Percentiles rank a stretch among this genome's conserved stretches.
These are phyloP conservation scores for Cyclotella sp. DNA, from an alignment of 108 stramenopile species.

Conservation along the genomic window DNA sequence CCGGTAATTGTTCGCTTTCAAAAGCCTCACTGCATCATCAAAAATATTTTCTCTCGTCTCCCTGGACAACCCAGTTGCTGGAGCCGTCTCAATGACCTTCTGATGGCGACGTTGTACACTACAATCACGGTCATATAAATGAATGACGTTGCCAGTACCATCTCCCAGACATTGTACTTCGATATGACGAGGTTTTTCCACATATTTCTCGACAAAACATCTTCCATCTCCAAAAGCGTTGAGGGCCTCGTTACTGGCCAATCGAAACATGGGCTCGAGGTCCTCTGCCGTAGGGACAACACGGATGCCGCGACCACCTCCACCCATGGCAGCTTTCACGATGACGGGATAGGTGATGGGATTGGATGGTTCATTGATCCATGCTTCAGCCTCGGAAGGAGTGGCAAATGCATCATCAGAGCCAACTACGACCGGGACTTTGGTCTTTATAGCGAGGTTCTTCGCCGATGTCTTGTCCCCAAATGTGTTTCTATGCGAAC, in stretches of 20 bases:
- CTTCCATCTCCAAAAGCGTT: constrained; percentile 95
- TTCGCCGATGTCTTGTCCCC: constrained; percentile 96
- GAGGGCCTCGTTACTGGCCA: constrained; percentile 84
- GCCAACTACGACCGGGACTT: constrained; percentile 94
- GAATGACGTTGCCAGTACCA: constrained; percentile 90
- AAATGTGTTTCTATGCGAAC: constrained; percentile 51
- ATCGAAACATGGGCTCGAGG: constrained; percentile 69
- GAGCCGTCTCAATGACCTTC: constrained; percentile 96
- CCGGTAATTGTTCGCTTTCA: constrained; percentile 78
- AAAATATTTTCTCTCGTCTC: constrained; percentile 78
- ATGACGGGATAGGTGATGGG: constrained; percentile 90
- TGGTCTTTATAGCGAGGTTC: constrained; percentile 75
- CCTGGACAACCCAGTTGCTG: constrained; percentile 78
- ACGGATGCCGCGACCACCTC: constrained; percentile 97
- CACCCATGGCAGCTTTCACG: constrained; percentile 96
- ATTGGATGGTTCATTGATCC: constrained; percentile 79
- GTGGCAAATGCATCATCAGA: constrained; percentile 88
- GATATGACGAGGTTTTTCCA: constrained; percentile 93
- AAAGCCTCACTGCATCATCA: constrained; percentile 76
- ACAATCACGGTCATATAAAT: constrained; percentile 97
- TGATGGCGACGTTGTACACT: constrained; percentile 98
- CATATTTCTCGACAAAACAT: constrained; percentile 94
- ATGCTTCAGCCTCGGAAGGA: constrained; percentile 77
- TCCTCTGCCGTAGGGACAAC: constrained; percentile 82
- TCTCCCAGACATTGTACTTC: constrained; percentile 97